Evolutionary conservation across 2,329 filamentous ascomycete species (phyloP), one percentile per base, ranked within the genome.

Genomic region (Fusarium mangiferae): DNA sequence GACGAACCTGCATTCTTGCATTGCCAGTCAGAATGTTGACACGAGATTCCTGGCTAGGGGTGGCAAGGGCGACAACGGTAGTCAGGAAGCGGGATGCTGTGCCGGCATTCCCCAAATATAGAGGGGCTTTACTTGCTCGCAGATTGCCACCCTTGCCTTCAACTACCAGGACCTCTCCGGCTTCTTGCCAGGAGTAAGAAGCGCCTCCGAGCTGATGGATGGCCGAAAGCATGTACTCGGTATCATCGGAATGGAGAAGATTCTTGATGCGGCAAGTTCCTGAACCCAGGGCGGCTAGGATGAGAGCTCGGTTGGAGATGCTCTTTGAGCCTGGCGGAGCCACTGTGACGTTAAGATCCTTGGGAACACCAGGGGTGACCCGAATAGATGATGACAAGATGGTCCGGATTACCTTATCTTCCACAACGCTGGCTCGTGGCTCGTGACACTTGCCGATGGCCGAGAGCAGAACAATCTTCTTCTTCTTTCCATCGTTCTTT

Each of bases 171-270:
- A 96, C 91, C 77, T 96, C 94, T n/a, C 96, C 96, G 65, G 95
- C 93, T 59, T 98, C 93, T 82, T 98, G 94, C 96, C 96, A 99
- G 2, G 92, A 90, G 84, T 97, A 98, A 2, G 92, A 93, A 24
- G 95, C 96, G 36, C 95, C 96, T 38, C 93, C 92, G 30, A 99
- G 89, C 78, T 92, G 91, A 33, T 90, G 89, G 65, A 99, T 91
- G n/a, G 96, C 96, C 65, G 94, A 94, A 49, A 99, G 87, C 96
- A 99, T 99, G 82, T 94, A 96, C 81, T 98, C 94, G 1, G 95
- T 98, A 80, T 99, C 96, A 78, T 98, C 96, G 0, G 96, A 98
- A 83, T 98, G 96, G 17, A 99, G 88, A 38, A 99, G 86, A 78
- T 99, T 98, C 82, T 90, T 95, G 81, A 99, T 93, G 44, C 93